phyloP scores from a whole-genome alignment of 1,284 basidiomycete species.

The Cryptococcus sp. region DNA sequence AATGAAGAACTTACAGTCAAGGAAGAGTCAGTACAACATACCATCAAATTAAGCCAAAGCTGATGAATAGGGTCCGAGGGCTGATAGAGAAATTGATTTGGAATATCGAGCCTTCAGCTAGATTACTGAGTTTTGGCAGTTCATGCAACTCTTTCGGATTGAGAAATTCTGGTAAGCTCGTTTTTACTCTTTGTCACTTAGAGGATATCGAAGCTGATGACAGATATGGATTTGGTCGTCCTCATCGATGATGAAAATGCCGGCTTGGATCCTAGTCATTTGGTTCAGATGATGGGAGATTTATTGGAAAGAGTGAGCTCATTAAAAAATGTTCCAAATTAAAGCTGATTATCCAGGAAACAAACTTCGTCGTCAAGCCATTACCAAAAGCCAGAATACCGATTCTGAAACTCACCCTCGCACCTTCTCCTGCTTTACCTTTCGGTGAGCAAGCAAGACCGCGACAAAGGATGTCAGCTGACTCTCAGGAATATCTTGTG shows the following conservation, averaged over 20 bases:
- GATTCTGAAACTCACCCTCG: conserved; percentile 92
- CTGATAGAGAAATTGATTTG: conserved; percentile 90
- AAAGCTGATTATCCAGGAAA: conserved; percentile 61
- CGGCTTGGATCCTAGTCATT: conserved; percentile 70
- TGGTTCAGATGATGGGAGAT: conserved; percentile 90
- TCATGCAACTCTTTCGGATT: conserved; percentile 92
- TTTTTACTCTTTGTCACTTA: too few relatives aligned
- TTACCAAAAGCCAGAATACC: conserved; percentile 96
- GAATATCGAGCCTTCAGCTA: conserved; percentile 86
- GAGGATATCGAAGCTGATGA: neutral
- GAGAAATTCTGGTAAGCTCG: conserved; percentile 76
- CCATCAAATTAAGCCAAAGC: neutral
- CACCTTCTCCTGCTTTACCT: conserved; percentile 82
- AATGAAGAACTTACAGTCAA: conserved; percentile 86
- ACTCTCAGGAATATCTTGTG: conserved; percentile 67
- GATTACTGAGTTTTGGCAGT: conserved; percentile 88
- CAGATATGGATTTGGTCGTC: conserved; percentile 98
- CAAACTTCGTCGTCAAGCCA: conserved; percentile 93
- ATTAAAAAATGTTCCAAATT: too few relatives aligned
- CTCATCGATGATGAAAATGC: conserved; percentile 74
- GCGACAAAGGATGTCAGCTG: neutral
- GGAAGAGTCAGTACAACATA: conserved; percentile 60
- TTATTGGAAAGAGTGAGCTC: conserved; percentile 76
- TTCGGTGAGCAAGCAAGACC: conserved; percentile 52
- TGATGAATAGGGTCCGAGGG: conserved; percentile 62